Base-by-base conservation (phyloP, 306 rosid species). In the Boehmeria nivea region DNA sequence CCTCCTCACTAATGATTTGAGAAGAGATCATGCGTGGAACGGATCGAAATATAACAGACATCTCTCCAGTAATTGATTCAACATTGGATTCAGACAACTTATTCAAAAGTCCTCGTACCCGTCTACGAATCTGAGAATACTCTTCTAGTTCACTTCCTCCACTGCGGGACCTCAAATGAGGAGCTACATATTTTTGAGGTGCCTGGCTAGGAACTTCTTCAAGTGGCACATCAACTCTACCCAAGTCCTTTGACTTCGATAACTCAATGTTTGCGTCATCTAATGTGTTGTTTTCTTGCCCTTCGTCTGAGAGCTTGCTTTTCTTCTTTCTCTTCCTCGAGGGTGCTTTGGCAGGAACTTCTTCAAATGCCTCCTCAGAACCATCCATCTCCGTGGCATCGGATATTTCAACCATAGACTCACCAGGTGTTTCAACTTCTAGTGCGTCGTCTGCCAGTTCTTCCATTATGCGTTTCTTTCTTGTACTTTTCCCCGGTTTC, bases 21-120 rank as follows among this genome's bases (percentile, higher is more conserved):
- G 95, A 74, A 51, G 87, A 75, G 59, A 76, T 68, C 61, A 70
- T 50, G 2, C 89, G 85, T 46, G 87, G 65, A 59, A 79, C 67
- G 39, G 89, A 76, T 68, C 69, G 84, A 68, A 83, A 68, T 27
- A 81, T 62, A 42, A 23, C 51, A 33, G 88, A 86, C 65, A 81
- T 62, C 12, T 86, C 95, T 59, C 81, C 86, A 0, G 88, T 83
- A 24, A 78, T 55, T 61, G 95, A 83, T 70, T 83, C 95, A 20
- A 86, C 80, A 18, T 86, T 81, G 6, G 88, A 78, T 74, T 83
- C 95, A 44, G 86, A 73, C 45, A 83, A 54, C 63, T 80, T 76
- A 65, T 83, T 86, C 59, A 86, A 76, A 69, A 81, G 88, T 14
- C 95, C 86, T 52, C 88, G 69, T 16, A 83, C 59, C 11, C 70